Evolutionary conservation across 345 rosid genomes (phyloP).

Genomic region (Eucalyptus curtisii): DNA sequence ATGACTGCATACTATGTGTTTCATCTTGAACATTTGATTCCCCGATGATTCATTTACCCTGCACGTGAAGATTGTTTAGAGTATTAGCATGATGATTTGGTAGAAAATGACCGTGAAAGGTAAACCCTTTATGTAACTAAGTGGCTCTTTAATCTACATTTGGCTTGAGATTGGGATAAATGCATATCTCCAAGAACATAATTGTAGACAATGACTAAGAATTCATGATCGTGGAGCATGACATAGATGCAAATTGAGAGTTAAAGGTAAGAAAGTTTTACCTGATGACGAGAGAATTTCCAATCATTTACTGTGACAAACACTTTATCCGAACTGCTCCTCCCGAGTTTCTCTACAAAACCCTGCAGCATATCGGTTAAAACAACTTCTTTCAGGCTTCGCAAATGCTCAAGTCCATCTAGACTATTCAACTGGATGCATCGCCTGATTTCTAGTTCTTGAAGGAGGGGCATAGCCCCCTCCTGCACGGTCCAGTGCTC

Average conservation of each 20-base stretch:
- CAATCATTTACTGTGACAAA: not conserved
- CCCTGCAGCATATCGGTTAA: slow-evolving; percentile 5
- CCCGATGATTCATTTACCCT: not conserved
- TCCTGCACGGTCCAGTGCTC: not conserved
- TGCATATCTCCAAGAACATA: not conserved
- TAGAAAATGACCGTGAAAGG: not conserved
- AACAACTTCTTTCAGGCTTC: not conserved
- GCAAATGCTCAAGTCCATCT: not conserved
- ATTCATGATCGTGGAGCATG: not conserved
- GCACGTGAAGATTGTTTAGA: not conserved
- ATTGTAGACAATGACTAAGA: not conserved
- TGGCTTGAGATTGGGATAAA: not conserved
- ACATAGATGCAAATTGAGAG: not conserved
- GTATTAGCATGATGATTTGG: not conserved
- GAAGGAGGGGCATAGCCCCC: slow-evolving; percentile 6
- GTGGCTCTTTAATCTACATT: not conserved
- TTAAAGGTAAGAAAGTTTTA: not conserved
- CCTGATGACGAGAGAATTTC: not conserved
- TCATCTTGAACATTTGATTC: not conserved
- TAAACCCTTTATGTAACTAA: not conserved
- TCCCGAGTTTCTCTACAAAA: not conserved
- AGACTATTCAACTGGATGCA: not conserved
- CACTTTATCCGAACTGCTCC: not conserved
- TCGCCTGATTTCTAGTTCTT: slow-evolving; percentile 21
- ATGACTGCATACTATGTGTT: not conserved